Evolutionary conservation across 805 yeast genomes (phyloP).

Genomic region (Metschnikowia colocasiae): DNA sequence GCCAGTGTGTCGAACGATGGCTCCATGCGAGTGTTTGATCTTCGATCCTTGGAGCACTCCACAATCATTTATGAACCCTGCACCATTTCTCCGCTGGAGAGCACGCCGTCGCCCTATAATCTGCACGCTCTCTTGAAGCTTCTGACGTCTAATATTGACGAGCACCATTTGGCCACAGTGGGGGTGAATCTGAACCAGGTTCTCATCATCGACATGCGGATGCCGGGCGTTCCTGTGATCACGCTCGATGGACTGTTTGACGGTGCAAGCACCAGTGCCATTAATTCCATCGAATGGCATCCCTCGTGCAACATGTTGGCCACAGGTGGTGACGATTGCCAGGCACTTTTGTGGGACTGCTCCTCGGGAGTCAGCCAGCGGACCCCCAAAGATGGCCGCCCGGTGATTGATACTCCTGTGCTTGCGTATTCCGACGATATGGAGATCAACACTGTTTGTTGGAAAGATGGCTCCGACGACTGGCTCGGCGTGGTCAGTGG

Average conservation of each 20-base stretch:
- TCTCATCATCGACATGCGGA: conserved; percentile 75
- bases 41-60: conserved; percentile 85
- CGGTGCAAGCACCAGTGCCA: conserved; percentile 51
- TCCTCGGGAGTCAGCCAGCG: conserved; percentile 21
- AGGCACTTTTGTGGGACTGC: conserved; percentile 67
- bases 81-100: background rate
- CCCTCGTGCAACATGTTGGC: conserved; percentile 63
- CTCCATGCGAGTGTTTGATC: conserved; percentile 85
- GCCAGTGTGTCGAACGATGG: conserved; percentile 96
- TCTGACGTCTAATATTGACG: conserved; percentile 74
- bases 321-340: conserved; percentile 71
- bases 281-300: conserved; percentile 82
- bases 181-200: conserved; percentile 66
- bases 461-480: conserved; percentile 64
- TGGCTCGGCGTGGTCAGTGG: conserved; percentile 81
- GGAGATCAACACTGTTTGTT: conserved; percentile 75
- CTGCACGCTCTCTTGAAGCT: conserved; percentile 66
- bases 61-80: conserved; percentile 89
- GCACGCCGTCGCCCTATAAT: conserved; percentile 16
- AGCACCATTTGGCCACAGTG: conserved; percentile 79
- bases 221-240: conserved; percentile 80
- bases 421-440: conserved; percentile 57
- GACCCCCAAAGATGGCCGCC: conserved; percentile 11
- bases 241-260: conserved; percentile 55
- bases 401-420: conserved; percentile 31